These are phyloP conservation scores for Botrytis hyacinthi DNA, from an alignment of 2,329 filamentous ascomycete genomes.

Conservation along the genomic window DNA sequence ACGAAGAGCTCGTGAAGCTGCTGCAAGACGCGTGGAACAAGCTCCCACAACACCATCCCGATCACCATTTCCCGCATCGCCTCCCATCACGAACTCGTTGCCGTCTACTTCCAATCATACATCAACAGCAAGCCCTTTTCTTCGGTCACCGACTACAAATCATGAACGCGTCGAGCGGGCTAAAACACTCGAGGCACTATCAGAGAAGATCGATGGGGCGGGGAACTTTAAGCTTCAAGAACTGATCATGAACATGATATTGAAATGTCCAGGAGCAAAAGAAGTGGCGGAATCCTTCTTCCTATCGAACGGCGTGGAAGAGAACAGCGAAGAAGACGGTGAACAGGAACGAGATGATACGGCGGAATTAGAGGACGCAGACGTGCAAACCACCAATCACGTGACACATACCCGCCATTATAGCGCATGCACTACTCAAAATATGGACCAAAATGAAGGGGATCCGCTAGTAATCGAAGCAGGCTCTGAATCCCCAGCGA, in stretches of 20 bases:
- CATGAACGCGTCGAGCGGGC: neutral
- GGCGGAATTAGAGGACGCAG: neutral
- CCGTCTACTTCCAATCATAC: neutral
- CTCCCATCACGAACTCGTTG: neutral
- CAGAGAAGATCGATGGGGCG: constrained; percentile 1
- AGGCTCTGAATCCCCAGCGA: no score
- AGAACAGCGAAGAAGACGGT: neutral
- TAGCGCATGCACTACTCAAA: no score
- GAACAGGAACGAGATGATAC: neutral
- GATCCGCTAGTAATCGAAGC: no score
- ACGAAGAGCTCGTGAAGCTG: neutral
- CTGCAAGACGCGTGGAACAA: constrained; percentile 1
- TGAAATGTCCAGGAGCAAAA: constrained; percentile 5
- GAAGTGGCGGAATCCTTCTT: constrained; percentile 1
- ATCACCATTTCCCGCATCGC: neutral
- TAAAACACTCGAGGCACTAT: neutral
- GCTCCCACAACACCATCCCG: neutral
- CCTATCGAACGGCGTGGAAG: neutral
- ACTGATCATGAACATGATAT: constrained; percentile 9
- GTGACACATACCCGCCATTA: fast-evolving
- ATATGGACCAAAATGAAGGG: neutral
- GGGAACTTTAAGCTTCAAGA: neutral
- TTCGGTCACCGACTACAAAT: neutral
- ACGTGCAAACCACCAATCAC: neutral
- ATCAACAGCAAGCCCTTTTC: neutral